These are phyloP conservation scores for Onygenales sp. DNA, from an alignment of 2,329 filamentous ascomycete genomes.

Conservation along the genomic window DNA sequence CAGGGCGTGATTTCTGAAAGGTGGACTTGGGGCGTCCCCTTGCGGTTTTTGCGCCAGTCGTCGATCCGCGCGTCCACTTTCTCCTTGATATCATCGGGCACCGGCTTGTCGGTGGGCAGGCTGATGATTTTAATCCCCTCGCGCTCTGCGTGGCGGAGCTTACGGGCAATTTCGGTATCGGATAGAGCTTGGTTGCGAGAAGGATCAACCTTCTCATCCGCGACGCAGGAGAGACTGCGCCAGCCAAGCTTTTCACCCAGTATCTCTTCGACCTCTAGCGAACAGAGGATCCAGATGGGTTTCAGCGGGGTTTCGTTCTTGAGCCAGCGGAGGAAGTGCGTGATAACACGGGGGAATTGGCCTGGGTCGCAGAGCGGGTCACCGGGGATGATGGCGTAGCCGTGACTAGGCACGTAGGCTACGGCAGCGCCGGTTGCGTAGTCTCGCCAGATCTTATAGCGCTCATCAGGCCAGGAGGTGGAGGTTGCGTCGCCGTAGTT, in stretches of 20 bases:
- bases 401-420: constrained; percentile 67
- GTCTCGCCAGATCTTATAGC: constrained; percentile 83
- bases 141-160: constrained; percentile 69
- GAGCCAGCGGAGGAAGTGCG: constrained; percentile 65
- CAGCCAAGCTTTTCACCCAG: constrained; percentile 73
- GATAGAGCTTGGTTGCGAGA: constrained; percentile 57
- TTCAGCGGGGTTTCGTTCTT: constrained; percentile 62
- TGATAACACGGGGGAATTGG: constrained; percentile 66
- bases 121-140: constrained; percentile 76
- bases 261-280: constrained; percentile 65
- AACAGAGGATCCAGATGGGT: constrained; percentile 84
- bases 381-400: constrained; percentile 75
- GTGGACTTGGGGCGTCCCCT: constrained; percentile 71
- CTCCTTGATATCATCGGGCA: constrained; percentile 56
- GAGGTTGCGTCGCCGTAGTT: constrained; percentile 94
- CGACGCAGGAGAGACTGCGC: constrained; percentile 79
- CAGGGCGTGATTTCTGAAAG: constrained; percentile 83
- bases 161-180: constrained; percentile 59
- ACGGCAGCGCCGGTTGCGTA: constrained; percentile 69
- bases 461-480: constrained; percentile 85
- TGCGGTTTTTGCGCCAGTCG: constrained; percentile 71
- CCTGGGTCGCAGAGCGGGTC: constrained; percentile 73
- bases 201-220: constrained; percentile 79
- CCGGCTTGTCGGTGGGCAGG: constrained; percentile 53
- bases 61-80: constrained; percentile 64